Percentiles rank a stretch among this genome's conserved stretches.
Evolutionary conservation across 1,284 basidiomycete species (phyloP).

Genomic region (Mycena sp.): DNA sequence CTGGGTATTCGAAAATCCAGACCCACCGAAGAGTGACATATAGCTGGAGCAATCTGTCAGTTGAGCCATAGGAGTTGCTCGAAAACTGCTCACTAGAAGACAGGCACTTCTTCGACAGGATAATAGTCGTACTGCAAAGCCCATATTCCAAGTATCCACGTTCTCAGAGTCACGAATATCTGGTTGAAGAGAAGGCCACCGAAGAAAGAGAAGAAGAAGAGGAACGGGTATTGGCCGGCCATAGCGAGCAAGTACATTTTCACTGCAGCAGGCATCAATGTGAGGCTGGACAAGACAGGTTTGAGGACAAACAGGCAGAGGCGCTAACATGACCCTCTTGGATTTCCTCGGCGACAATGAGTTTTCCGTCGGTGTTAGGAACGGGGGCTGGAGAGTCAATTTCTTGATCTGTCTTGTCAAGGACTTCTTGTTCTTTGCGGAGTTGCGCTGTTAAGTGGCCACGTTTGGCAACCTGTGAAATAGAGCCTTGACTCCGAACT

Average conservation of each 20-base stretch:
- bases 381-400: slow-evolving; percentile 38
- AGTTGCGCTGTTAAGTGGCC: slow-evolving; percentile 45
- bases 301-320: slow-evolving; percentile 10
- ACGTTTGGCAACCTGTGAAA: slow-evolving; percentile 33
- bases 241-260: slow-evolving; percentile 2
- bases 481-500: slow-evolving; percentile 47
- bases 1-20: slow-evolving; percentile 42
- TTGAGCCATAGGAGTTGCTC: neutral
- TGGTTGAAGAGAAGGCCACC: slow-evolving; percentile 33
- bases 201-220: slow-evolving; percentile 46
- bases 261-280: neutral
- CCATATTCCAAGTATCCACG: slow-evolving; percentile 53
- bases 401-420: slow-evolving; percentile 47
- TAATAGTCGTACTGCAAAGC: slow-evolving; percentile 13
- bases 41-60: slow-evolving; percentile 38
- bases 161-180: slow-evolving; percentile 42
- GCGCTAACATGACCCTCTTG: slow-evolving; percentile 64
- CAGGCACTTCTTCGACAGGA: slow-evolving; percentile 31
- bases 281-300: slow-evolving; percentile 23
- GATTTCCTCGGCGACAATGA: slow-evolving; percentile 74
- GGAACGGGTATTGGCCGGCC: too few relatives aligned
- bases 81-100: slow-evolving; percentile 35
- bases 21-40: slow-evolving; percentile 49
- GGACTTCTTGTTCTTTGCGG: slow-evolving; percentile 43
- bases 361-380: slow-evolving; percentile 56